phyloP scores from a whole-genome alignment of 208 protist genomes.

The Trypanosoma mega region DNA sequence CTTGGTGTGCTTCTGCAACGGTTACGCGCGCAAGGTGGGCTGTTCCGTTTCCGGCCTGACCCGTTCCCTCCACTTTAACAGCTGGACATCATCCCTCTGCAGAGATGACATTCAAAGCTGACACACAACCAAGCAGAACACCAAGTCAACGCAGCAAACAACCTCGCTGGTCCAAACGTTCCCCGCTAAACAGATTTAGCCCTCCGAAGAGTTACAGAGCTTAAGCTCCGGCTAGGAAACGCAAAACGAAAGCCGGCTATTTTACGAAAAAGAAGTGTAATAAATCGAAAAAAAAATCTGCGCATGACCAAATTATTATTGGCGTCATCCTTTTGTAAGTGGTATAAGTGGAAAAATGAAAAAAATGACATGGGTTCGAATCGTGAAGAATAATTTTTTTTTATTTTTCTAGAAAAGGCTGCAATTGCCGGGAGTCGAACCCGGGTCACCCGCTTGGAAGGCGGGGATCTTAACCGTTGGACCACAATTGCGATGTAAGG shows the following conservation, averaged over 20 bases:
- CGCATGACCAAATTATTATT: neutral
- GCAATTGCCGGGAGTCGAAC: no score
- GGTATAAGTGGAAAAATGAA: no score
- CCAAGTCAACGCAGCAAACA: conserved; percentile 83
- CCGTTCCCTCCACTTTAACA: conserved; percentile 73
- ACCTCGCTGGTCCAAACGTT: conserved; percentile 66
- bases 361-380: no score
- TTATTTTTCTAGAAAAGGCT: no score
- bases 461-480: no score
- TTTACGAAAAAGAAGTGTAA: neutral
- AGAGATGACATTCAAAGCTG: conserved; percentile 38
- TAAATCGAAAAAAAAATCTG: neutral
- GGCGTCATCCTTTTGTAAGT: no score
- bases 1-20: conserved; percentile 87
- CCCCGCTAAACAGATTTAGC: conserved; percentile 36
- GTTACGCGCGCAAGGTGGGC: conserved; percentile 78
- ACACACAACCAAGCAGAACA: conserved; percentile 89
- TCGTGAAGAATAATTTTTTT: no score
- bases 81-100: conserved; percentile 47
- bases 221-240: conserved; percentile 50
- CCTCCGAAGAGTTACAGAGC: conserved; percentile 82
- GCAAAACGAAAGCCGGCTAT: neutral
- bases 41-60: conserved; percentile 90
- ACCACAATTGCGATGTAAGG: no score
- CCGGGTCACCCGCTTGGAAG: no score